A percentile compares a stretch with the other conserved stretches of the same genome.
These are phyloP conservation scores for Xylaria polymorpha DNA, from an alignment of 2,329 filamentous ascomycete species.

Conservation along the genomic window DNA sequence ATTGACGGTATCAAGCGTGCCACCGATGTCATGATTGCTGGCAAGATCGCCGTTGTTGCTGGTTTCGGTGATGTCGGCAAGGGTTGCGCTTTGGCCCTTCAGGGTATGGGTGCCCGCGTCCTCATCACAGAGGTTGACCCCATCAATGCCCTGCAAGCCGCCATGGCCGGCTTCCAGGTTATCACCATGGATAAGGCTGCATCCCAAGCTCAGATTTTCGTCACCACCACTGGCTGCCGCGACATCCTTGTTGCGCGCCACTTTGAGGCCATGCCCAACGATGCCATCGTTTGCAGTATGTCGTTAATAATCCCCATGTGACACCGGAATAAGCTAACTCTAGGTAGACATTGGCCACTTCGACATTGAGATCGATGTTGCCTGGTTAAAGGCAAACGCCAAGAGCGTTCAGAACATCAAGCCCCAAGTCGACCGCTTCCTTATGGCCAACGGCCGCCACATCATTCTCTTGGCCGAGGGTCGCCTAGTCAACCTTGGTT, in stretches of 20 bases:
- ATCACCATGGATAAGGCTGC: conserved; percentile 98
- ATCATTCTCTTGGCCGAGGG: conserved; percentile 99
- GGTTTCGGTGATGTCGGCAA: conserved; percentile 99
- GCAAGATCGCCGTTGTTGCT: conserved; percentile 97
- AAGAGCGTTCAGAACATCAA: conserved; percentile 97
- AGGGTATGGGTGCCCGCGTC: conserved; percentile 97
- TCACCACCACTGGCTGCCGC: conserved; percentile 98
- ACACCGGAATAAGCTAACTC: conserved; percentile 41
- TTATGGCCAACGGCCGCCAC: conserved; percentile 92
- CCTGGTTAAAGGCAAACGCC: conserved; percentile 98
- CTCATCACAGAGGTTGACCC: conserved; percentile 97
- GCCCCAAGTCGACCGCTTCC: conserved; percentile 98
- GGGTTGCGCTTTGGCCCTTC: conserved; percentile 95
- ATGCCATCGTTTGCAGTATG: conserved; percentile 97
- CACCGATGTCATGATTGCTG: conserved; percentile 99
- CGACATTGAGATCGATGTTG: conserved; percentile 99
- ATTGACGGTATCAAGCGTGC: conserved; percentile 99
- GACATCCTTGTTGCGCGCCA: conserved; percentile 93
- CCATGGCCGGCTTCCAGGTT: conserved; percentile 97
- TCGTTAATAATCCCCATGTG: conserved; percentile 41
- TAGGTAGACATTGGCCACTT: conserved; percentile 93
- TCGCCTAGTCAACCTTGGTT: conserved; percentile 98
- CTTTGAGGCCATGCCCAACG: conserved; percentile 96
- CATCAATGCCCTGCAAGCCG: conserved; percentile 99
- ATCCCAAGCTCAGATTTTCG: conserved; percentile 91